A percentile compares a stretch with the other conserved stretches of the same genome.
Conservation (phyloP, 257 asterid species). For the Leptodermis oblonga region DNA sequence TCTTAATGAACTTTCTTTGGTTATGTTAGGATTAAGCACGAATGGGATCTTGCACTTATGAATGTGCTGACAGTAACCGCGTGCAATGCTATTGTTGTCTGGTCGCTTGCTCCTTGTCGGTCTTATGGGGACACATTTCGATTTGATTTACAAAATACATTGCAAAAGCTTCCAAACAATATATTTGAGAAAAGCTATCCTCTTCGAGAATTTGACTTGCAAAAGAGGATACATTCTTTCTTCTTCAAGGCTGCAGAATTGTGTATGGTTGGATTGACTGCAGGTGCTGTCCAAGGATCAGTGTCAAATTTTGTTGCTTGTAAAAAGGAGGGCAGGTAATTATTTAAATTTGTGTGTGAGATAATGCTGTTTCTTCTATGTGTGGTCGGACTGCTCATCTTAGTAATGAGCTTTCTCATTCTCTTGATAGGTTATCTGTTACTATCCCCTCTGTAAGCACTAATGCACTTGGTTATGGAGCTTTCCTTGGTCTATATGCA, state of each 20-base stretch:
- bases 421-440: constrained; percentile 63
- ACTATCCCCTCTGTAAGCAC: constrained; percentile 75
- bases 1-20: constrained; percentile 13
- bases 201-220: constrained; percentile 77
- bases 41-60: constrained; percentile 98
- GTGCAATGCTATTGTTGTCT: constrained; percentile 85
- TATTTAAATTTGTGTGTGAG: neutral
- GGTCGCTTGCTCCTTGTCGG: constrained; percentile 98
- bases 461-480: constrained; percentile 96
- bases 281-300: constrained; percentile 94
- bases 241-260: constrained; percentile 88
- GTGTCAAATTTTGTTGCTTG: constrained; percentile 69
- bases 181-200: constrained; percentile 90
- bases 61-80: constrained; percentile 84
- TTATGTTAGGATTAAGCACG: constrained; percentile 73
- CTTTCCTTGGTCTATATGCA: constrained; percentile 92
- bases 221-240: constrained; percentile 82
- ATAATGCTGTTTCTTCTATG: neutral
- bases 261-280: constrained; percentile 88
- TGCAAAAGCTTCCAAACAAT: constrained; percentile 97
- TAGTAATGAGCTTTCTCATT: no score
- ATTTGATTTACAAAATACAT: constrained; percentile 86
- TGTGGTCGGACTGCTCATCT: constrained; percentile 8
- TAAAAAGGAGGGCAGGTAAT: constrained; percentile 88
- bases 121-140: constrained; percentile 96